A percentile compares a stretch with the other conserved stretches of the same genome.
phyloP scores from a whole-genome alignment of 805 yeast genomes.

The Yarrowia divulgata region DNA sequence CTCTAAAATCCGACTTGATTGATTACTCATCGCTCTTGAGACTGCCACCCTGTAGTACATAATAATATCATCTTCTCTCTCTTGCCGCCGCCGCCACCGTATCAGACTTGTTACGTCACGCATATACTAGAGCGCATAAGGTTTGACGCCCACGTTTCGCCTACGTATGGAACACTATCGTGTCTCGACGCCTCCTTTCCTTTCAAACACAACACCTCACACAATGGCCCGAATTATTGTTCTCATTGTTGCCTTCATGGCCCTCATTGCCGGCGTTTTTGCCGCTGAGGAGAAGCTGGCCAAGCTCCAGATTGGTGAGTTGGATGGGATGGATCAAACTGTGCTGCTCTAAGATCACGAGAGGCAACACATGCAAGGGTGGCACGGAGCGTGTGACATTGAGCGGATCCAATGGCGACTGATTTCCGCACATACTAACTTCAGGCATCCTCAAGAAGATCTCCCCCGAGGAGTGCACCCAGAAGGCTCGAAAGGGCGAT shows the following conservation, averaged over 20 bases:
- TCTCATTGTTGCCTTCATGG: slow-evolving; percentile 35
- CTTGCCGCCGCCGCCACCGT: too few relatives aligned
- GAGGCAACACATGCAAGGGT: not conserved
- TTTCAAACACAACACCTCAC: not conserved
- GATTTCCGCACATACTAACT: slow-evolving; percentile 3
- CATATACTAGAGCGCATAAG: slow-evolving; percentile 19
- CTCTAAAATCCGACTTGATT: too few relatives aligned
- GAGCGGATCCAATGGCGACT: not conserved
- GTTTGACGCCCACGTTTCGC: slow-evolving; percentile 26
- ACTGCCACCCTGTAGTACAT: too few relatives aligned
- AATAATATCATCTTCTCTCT: too few relatives aligned
- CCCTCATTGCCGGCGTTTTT: slow-evolving; percentile 36
- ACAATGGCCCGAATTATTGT: slow-evolving; percentile 33
- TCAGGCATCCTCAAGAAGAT: slow-evolving; percentile 58
- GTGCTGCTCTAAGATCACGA: not conserved
- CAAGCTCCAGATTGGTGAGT: slow-evolving; percentile 47
- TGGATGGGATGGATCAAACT: not conserved
- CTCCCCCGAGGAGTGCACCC: slow-evolving; percentile 60
- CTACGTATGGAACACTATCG: slow-evolving; percentile 10
- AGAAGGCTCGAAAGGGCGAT: slow-evolving; percentile 71
- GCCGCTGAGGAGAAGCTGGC: slow-evolving; percentile 42
- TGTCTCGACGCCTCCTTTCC: slow-evolving; percentile 1
- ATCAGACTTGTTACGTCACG: slow-evolving; percentile 1
- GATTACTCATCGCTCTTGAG: too few relatives aligned
- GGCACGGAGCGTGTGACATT: not conserved